Evolutionary conservation across 2,329 filamentous ascomycete genomes (phyloP).

Genomic region (Pseudogymnoascus sp.): DNA sequence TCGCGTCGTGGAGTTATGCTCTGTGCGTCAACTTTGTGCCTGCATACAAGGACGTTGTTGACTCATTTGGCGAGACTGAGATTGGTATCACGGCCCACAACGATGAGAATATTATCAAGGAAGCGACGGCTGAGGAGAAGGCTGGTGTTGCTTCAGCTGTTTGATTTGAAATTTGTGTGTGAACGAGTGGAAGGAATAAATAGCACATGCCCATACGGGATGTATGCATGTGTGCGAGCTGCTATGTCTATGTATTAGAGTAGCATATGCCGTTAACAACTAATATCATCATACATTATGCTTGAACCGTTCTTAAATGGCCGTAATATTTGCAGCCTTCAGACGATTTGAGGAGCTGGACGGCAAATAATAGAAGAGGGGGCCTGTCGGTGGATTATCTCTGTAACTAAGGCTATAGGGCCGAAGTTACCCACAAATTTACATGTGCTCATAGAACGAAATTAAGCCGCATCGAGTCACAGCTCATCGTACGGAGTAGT

Average conservation of each 20-base stretch:
- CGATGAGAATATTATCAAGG: neutral
- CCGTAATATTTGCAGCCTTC: neutral
- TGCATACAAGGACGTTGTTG: slow-evolving; percentile 18
- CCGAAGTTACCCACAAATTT: neutral
- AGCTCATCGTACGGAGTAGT: neutral
- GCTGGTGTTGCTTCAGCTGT: neutral
- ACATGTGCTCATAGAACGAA: too few species aligned
- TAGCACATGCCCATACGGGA: neutral
- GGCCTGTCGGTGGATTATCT: neutral
- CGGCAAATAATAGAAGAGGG: neutral
- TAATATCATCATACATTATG: neutral
- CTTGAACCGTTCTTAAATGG: neutral
- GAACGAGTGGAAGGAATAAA: neutral
- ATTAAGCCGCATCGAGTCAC: neutral
- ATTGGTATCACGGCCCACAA: neutral
- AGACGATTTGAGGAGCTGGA: neutral
- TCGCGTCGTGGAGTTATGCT: slow-evolving; percentile 12
- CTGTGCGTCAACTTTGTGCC: slow-evolving; percentile 13
- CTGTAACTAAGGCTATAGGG: neutral
- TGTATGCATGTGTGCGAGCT: neutral
- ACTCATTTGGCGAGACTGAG: slow-evolving; percentile 16
- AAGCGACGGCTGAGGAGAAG: neutral
- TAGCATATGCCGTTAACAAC: neutral
- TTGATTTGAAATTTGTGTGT: neutral
- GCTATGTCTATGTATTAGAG: neutral